Percentiles rank a stretch among this genome's conserved stretches.
phyloP scores from a whole-genome alignment of 805 yeast genomes.

The Saturnispora sanitii region DNA sequence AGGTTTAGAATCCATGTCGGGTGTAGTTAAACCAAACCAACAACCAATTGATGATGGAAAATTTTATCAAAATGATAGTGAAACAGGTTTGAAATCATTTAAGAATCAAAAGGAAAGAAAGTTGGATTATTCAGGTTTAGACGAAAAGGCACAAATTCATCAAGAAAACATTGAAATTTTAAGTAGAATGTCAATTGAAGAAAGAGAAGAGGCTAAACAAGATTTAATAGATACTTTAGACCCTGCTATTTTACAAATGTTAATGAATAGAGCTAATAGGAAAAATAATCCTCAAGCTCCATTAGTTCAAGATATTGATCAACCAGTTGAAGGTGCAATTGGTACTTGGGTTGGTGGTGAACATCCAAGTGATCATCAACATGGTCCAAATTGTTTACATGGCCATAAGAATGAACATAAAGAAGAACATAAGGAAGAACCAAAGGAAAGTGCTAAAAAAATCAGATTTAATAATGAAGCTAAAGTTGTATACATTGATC shows the following conservation, averaged over 20 bases:
- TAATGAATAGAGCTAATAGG: conserved; percentile 47
- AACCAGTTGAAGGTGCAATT: conserved; percentile 25
- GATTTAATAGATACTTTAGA: conserved; percentile 60
- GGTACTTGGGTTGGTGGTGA: conserved; percentile 30
- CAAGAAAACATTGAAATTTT: conserved; percentile 60
- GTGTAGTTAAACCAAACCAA: conserved; percentile 9
- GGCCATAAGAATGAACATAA: conserved; percentile 2
- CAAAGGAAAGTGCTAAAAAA: conserved; percentile 15
- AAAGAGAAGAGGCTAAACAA: conserved; percentile 51
- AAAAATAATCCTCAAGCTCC: conserved; percentile 26
- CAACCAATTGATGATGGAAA: neutral
- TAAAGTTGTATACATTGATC: conserved; percentile 22
- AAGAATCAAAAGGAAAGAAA: conserved; percentile 12
- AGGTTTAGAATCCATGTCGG: conserved; percentile 24
- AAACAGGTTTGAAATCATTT: conserved; percentile 12
- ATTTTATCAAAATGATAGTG: conserved; percentile 7
- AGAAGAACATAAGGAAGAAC: neutral
- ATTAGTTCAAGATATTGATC: conserved; percentile 2
- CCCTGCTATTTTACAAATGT: conserved; percentile 53
- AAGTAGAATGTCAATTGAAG: conserved; percentile 52
- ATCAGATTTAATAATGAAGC: conserved; percentile 27
- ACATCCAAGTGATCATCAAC: conserved; percentile 18
- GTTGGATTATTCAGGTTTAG: conserved; percentile 22
- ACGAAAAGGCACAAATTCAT: conserved; percentile 70
- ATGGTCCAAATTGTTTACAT: neutral